Evolutionary conservation across 441 rosid species (phyloP), one percentile per base, ranked within the genome.

Genomic region (Manihot esculenta): DNA sequence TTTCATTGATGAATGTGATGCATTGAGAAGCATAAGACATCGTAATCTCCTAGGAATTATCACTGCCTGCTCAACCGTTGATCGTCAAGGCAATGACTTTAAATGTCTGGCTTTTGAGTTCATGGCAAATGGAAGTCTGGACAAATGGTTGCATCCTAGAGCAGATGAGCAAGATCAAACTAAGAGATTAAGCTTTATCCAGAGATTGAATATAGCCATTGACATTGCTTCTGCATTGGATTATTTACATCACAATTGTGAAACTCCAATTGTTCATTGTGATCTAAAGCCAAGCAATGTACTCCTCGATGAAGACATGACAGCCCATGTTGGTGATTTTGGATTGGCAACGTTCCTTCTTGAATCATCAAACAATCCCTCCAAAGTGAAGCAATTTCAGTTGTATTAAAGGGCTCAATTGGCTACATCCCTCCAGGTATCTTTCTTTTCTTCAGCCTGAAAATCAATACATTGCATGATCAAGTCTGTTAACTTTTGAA

Each of bases 361-460:
- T 58, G 77, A 78, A 63, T 33, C 74, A 61, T 64, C 78, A 21
- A 54, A 10, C 17, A 24, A 53, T 48, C 55, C 79, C 21, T 56
- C 64, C 17, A 56, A 59, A 56, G 7, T 15, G 78, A 78, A 56
- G n/a, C 67, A 35, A 66, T 76, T 17, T 80, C 84, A 8, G 53
- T 26, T n/a, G 20, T 60, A 53, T 58, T 83, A 54, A 82, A 71
- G 84, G 84, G 88, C 71, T 75, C 90, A 0, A 70, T 76, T 10
- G 81, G 85, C 41, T 81, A 81, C 54, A 76, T 84, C 9, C 78
- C 88, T 70, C 88, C 84, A 66, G 89, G 87, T 82, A 77, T n/a
- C n/a, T n/a, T 45, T 64, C 4, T 5, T 64, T 45, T 27, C 35
- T 30, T 30, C n/a, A 30, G 21, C 56, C 53, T 61, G 30, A 66